Percentiles rank a stretch among this genome's conserved stretches.
Conservation (phyloP, 2,329 filamentous ascomycete species). For the Atkinsonella texensis region DNA sequence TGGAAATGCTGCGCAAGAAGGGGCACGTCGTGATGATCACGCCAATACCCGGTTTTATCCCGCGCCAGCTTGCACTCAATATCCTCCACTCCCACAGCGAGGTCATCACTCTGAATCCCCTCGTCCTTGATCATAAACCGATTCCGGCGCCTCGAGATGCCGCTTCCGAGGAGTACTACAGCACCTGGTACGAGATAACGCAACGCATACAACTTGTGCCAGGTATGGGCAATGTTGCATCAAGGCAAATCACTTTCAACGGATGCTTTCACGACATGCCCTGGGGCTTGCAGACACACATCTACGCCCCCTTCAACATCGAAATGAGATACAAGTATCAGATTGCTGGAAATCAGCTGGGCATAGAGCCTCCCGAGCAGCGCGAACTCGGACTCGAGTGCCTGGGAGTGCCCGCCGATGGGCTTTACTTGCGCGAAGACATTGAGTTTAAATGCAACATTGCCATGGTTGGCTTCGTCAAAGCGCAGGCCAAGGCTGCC, state of each 20-base stretch:
- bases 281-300: constrained; percentile 60
- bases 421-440: constrained; percentile 56
- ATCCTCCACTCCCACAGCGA: constrained; percentile 61
- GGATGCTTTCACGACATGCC: constrained; percentile 63
- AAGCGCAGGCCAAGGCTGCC: constrained; percentile 52
- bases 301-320: constrained; percentile 54
- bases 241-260: constrained; percentile 55
- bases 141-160: constrained; percentile 57
- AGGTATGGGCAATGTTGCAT: constrained; percentile 52
- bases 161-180: constrained; percentile 58
- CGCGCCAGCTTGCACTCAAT: constrained; percentile 59
- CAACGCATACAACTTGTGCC: constrained; percentile 58
- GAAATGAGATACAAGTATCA: constrained; percentile 58
- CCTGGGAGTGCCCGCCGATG: constrained; percentile 50
- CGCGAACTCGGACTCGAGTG: constrained; percentile 47
- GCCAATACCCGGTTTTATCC: constrained; percentile 57
- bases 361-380: constrained; percentile 47
- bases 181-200: constrained; percentile 62
- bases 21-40: constrained; percentile 57
- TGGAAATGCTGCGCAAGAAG: constrained; percentile 46
- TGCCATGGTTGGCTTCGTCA: constrained; percentile 52
- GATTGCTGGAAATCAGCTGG: constrained; percentile 57
- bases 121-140: constrained; percentile 50
- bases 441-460: constrained; percentile 61
- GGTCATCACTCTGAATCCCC: constrained; percentile 58